Base-by-base conservation (phyloP, 2,329 filamentous ascomycete genomes). In the Aspergillus fructus region DNA sequence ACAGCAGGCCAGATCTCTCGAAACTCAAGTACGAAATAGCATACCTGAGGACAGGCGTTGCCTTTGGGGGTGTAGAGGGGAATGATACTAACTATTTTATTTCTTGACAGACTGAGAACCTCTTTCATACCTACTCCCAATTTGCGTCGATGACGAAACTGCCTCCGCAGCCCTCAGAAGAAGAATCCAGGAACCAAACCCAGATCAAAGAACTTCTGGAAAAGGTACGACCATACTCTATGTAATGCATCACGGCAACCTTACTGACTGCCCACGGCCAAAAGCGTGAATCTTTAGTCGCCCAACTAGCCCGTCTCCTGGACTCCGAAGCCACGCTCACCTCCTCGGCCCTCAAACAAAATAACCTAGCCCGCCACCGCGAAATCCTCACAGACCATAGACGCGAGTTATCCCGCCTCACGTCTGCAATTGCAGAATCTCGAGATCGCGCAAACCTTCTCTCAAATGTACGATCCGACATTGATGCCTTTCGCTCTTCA, bases 311-410 rank as follows among this genome's bases (percentile, higher is more conserved):
- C 64, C 90, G 93, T 58, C 87, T 97, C 53, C 89, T 97, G 66
- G 93, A 97, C 79, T 96, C 93, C 56, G 93, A 97, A 82, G 86
- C 92, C 21, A 83, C 88, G 55, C 85, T 96, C 59, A 91, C 90
- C 50, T 88, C 92, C 45, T 97, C 93, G 39, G 92, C 93, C 55
- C 84, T 96, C n/a, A 97, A 97, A 78, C 93, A 96, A 70, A 96
- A 93, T 79, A 97, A 97, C 73, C 87, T 99, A 39, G 84, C 90
- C 58, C 89, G 96, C 30, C 91, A 97, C 67, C 90, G 91, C 64
- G 93, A 96, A 78, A 89, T 97, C 72, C 87, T 97, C 15, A 80
- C 86, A 39, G 90, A 96, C 71, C 93, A 99, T 79, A 87, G 88
- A 60, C 88, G 88, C 62, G 93, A 97, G 75, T 85, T 96, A 39